Conservation (phyloP, 257 asterid species). For the Solanum clarkiae region DNA sequence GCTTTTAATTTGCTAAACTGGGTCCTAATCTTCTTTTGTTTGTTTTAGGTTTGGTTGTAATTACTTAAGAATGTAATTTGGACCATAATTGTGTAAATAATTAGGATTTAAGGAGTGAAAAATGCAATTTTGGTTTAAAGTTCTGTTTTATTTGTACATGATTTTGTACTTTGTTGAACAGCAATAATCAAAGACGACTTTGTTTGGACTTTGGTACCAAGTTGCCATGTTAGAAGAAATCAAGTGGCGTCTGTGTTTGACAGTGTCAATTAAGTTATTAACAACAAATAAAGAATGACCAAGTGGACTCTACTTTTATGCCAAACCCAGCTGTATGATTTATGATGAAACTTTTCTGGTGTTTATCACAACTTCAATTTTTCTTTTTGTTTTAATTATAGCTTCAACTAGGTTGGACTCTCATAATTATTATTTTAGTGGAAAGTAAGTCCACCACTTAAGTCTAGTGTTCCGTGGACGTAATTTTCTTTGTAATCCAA, state of each 20-base stretch:
- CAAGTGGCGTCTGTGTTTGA: neutral
- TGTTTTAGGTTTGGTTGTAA: neutral
- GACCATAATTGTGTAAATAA: neutral
- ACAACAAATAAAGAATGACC: neutral
- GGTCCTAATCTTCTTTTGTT: neutral
- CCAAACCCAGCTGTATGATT: neutral
- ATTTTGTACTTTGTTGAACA: neutral
- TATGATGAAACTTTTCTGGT: neutral
- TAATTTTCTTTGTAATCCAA: neutral
- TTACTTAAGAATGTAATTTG: neutral
- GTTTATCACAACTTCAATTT: neutral
- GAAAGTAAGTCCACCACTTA: neutral
- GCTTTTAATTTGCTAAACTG: neutral
- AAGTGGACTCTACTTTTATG: neutral
- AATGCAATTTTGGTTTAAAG: neutral
- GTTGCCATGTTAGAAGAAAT: neutral
- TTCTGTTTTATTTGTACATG: neutral
- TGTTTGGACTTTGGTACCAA: neutral
- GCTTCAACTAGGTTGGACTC: neutral
- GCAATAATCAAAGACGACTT: neutral
- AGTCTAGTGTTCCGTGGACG: neutral
- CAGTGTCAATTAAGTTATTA: neutral
- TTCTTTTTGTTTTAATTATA: neutral
- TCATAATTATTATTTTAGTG: neutral
- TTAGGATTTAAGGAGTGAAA: neutral